Evolutionary conservation across 345 rosid species (phyloP).

Genomic region (Eucalyptus rudis): DNA sequence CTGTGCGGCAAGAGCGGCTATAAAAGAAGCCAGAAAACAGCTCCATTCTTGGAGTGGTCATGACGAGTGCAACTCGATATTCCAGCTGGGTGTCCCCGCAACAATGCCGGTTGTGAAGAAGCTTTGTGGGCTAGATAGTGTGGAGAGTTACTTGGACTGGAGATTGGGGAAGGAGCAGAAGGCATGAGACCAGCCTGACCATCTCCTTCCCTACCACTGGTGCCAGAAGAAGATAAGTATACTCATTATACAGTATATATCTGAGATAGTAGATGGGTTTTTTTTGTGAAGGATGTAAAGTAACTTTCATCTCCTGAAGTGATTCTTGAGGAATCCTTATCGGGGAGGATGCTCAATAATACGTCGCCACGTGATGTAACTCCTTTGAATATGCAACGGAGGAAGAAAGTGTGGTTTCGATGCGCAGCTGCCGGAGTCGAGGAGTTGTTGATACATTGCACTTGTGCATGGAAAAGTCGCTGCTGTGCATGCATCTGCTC

Average conservation of each 20-base stretch:
- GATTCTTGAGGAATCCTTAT: not conserved
- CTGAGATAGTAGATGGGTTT: not conserved
- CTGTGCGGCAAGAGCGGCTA: constrained; percentile 75
- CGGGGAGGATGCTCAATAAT: not conserved
- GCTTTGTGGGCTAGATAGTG: constrained; percentile 50
- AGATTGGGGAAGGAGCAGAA: constrained; percentile 1
- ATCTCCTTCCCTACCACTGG: not conserved
- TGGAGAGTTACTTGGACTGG: constrained; percentile 50
- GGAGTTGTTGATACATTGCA: not conserved
- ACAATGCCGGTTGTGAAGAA: constrained; percentile 73
- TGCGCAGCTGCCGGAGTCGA: not conserved
- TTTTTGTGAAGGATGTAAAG: not conserved
- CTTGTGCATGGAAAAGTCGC: not conserved
- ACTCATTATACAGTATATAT: not conserved
- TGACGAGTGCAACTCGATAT: not conserved
- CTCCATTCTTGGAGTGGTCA: constrained; percentile 28
- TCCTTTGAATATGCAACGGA: not conserved
- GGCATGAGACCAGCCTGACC: not conserved
- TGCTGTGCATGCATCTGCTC: not conserved
- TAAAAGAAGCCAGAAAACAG: constrained; percentile 61
- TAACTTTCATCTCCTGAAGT: not conserved
- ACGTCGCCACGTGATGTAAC: not conserved
- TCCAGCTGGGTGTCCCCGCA: constrained; percentile 70
- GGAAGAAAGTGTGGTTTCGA: not conserved
- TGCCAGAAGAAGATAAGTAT: not conserved